These are phyloP conservation scores for Trichoderma reesei DNA, from an alignment of 495 filamentous ascomycete genomes.

Conservation along the genomic window DNA sequence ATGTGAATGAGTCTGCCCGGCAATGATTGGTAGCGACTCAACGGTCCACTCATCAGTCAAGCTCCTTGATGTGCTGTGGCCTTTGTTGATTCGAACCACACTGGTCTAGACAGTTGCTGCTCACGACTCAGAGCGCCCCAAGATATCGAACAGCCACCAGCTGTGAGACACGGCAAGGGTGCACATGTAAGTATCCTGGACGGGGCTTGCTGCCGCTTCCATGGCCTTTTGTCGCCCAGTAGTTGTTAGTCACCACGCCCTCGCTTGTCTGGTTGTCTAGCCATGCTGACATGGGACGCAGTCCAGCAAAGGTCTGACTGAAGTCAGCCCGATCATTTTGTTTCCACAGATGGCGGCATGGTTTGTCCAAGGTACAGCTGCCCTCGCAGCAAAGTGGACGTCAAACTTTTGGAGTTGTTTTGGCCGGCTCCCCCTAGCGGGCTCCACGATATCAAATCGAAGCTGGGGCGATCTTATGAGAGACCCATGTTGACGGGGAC, in stretches of 20 bases:
- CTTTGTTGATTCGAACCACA: neutral
- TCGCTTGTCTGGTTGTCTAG: neutral
- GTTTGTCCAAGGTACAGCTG: neutral
- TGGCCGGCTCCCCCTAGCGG: neutral
- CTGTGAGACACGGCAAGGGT: neutral
- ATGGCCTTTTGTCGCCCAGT: neutral
- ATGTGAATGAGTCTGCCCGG: neutral
- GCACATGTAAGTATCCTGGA: neutral
- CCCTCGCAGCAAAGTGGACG: neutral
- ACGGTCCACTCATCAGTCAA: neutral
- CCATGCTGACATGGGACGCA: neutral
- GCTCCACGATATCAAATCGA: neutral
- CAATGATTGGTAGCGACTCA: neutral
- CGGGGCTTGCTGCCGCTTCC: neutral
- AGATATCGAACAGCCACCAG: constrained; percentile 3
- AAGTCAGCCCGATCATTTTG: neutral
- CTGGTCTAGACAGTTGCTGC: neutral
- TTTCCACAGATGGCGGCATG: neutral
- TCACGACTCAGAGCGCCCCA: neutral
- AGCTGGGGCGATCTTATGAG: neutral
- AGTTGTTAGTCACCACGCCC: neutral
- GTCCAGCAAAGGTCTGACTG: neutral
- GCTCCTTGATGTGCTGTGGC: neutral
- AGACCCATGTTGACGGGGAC: neutral
- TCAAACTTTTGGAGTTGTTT: neutral